Evolutionary conservation across 2,329 filamentous ascomycete species (phyloP), one percentile per base, ranked within the genome.

Genomic region (Trichophyton schoenleinii): DNA sequence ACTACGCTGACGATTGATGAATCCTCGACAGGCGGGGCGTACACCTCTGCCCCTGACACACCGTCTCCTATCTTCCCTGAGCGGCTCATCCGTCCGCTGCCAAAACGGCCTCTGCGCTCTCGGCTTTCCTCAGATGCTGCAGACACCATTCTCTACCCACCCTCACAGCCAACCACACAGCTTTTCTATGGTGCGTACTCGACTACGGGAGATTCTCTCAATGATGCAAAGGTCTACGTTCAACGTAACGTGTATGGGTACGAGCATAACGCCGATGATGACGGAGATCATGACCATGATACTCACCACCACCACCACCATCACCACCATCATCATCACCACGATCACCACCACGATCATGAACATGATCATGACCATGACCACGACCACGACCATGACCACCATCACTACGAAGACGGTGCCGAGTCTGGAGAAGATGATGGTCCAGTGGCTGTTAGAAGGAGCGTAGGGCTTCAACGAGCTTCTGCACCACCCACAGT

Each of bases 61-160:
- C 81, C 85, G 65, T 94, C 90, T 63, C 84, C 88, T 63, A 80
- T 89, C 69, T 95, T 89, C 72, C 90, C 90, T 66, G 89, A 95
- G 72, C 87, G 94, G 74, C 88, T 92, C 64, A 99, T 99, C 72
- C 87, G 91, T 71, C 94, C 94, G 61, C 79, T 99, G 63, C 94
- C 94, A 49, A 94, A 89, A 76, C 87, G 91, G 69, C 87, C 89
- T 66, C 81, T 99, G 60, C 89, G 91, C 68, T 91, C 94, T 72
- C 86, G 89, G 61, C 80, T 99, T 59, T 91, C 92, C 36, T 87
- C 89, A 63, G 89, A 95, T 72, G 86, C 88, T 68, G 90, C 88
- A 61, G 86, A 87, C 60, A 84, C 87, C 34, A 94, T 96, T 68
- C 81, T 86, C 67, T 96, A 90, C 68, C 91, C 92, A 7, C 85